Conservation (phyloP, 2,329 filamentous ascomycete species). For the Meredithiella fracta region DNA sequence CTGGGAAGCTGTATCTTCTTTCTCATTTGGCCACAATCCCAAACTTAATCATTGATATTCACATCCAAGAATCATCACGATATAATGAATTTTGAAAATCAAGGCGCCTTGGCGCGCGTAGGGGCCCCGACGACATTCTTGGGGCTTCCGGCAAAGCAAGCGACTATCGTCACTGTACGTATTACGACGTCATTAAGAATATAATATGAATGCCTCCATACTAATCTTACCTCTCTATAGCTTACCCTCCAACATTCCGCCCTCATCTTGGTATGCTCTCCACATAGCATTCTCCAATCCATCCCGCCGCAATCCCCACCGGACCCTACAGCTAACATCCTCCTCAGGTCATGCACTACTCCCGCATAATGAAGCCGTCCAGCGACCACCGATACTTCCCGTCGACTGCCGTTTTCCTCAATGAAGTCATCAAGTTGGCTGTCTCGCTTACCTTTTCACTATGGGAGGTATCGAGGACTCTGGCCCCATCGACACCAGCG, state of each 20-base stretch:
- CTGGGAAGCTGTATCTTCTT: too few relatives aligned
- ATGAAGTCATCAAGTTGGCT: slow-evolving; percentile 78
- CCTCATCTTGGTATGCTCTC: slow-evolving; percentile 44
- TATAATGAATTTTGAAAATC: slow-evolving; percentile 12
- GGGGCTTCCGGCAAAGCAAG: slow-evolving; percentile 13
- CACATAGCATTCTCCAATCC: not conserved
- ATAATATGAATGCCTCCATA: not conserved
- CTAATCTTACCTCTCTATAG: slow-evolving; percentile 25
- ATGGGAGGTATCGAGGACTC: slow-evolving; percentile 65
- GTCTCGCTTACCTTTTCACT: slow-evolving; percentile 76
- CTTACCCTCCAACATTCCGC: slow-evolving; percentile 61
- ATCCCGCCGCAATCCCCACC: not conserved
- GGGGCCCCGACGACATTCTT: slow-evolving; percentile 9
- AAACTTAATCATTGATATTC: too few relatives aligned
- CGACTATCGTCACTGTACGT: slow-evolving; percentile 12
- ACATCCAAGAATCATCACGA: not conserved
- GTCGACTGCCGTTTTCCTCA: slow-evolving; percentile 85
- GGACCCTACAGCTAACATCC: slow-evolving; percentile 2
- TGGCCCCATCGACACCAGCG: slow-evolving; percentile 63
- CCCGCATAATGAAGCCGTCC: slow-evolving; percentile 72
- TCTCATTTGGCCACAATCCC: too few relatives aligned
- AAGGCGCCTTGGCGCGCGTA: slow-evolving; percentile 3
- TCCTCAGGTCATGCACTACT: slow-evolving; percentile 76
- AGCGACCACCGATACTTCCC: slow-evolving; percentile 80
- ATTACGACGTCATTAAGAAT: not conserved